Evolutionary conservation across 2,329 filamentous ascomycete genomes (phyloP), one percentile per base, ranked within the genome.

Genomic region (Fusarium heterosporum): DNA sequence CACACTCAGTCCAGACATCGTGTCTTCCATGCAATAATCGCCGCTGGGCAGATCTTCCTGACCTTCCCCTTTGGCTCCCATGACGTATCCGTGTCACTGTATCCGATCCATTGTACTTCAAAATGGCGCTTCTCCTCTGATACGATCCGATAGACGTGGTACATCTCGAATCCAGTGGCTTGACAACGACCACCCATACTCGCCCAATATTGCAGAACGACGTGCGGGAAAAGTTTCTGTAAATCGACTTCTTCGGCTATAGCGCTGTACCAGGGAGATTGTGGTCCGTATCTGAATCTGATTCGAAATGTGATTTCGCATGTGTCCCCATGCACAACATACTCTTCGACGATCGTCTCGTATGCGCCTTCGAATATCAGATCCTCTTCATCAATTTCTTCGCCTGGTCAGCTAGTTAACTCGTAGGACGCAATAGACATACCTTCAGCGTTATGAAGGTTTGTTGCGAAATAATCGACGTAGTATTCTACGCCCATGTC

Each of bases 41-140:
- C 60, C 12, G 30, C 19, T 9, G 51, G 53, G 14, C 58, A 57
- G 9, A 63, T 60, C 3, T 12, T 8, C 9, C 43, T 48, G 17
- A 57, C 28, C 13, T 63, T 63, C 17, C 49, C 46, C 39, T 63
- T 63, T 6, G 40, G 28, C 16, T 63, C 60, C 40, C 54, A 34
- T 14, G 60, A 57, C 2, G 51, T 40, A 7, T 63, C 51, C 3
- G 30, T 36, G 8, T 57, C 57, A 10, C 19, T 47, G 7, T 63
- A 63, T 0, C 60, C 60, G 25, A 57, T 55, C 60, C 60, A 63
- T 36, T 63, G 60, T 57, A 63, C 5, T 16, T 63, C 45, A 10
- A 46, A 53, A 3, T 8, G 22, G 30, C 10, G 4, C 10, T 34
- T 50, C 22, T 63, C 42, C 12, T 63, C 58, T 0, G 29, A 42